A percentile compares a stretch with the other conserved stretches of the same genome.
Conservation (phyloP, 441 rosid genomes). For the Populus hybrid region DNA sequence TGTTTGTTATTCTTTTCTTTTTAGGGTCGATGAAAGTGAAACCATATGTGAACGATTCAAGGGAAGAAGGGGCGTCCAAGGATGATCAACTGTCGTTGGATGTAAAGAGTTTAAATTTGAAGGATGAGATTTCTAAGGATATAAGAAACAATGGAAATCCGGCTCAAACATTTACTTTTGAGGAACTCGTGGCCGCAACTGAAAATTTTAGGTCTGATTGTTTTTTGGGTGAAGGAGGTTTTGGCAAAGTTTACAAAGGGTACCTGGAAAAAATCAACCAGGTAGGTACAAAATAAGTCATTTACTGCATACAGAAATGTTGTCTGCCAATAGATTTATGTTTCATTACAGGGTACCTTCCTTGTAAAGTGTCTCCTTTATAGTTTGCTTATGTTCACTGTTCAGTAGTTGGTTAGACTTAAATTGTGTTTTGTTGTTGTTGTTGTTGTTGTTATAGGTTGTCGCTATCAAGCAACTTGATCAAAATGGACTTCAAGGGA, state of each 20-base stretch:
- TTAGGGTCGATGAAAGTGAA: slow-evolving; percentile 37
- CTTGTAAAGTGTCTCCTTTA: background rate
- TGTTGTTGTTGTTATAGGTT: slow-evolving; percentile 37
- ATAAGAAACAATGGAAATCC: background rate
- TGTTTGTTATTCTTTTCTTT: background rate
- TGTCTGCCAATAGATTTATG: background rate
- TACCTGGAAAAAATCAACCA: slow-evolving; percentile 43
- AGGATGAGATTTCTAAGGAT: slow-evolving; percentile 25
- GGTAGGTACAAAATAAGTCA: slow-evolving; percentile 32
- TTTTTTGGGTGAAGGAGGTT: slow-evolving; percentile 81
- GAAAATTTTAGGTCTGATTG: slow-evolving; percentile 46
- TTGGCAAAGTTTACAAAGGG: slow-evolving; percentile 78
- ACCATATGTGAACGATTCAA: slow-evolving; percentile 27
- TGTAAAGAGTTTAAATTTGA: slow-evolving; percentile 39
- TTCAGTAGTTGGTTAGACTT: background rate
- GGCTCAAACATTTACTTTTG: slow-evolving; percentile 46
- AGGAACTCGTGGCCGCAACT: slow-evolving; percentile 46
- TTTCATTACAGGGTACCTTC: background rate
- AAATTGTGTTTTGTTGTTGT: background rate
- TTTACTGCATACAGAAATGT: background rate
- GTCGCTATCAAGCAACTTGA: slow-evolving; percentile 94
- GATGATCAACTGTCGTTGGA: slow-evolving; percentile 43
- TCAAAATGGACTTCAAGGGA: slow-evolving; percentile 84
- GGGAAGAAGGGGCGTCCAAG: slow-evolving; percentile 29
- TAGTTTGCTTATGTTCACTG: background rate